Evolutionary conservation across 1,139 yeast genomes (phyloP), one percentile per base, ranked within the genome.

Genomic region (Fermentozyma sake): DNA sequence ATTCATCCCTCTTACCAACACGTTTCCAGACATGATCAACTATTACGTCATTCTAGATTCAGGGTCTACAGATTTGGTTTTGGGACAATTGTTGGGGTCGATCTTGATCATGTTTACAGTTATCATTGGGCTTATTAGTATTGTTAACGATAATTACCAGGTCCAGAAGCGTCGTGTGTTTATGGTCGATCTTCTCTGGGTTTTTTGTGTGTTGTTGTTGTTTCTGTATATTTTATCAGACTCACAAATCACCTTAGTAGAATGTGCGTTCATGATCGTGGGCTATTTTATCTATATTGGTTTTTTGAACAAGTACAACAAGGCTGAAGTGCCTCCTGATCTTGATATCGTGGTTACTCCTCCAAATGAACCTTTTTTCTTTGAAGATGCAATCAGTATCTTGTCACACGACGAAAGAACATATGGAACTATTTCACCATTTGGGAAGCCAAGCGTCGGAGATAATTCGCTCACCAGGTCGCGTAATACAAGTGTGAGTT

Each of bases 201-300:
- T 64, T 4, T 41, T 59, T 10, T 29, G 31, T 14, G 52, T 71
- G 11, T 50, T 74, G 5, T 27, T 55, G 2, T 32, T 70, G 3
- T 61, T 74, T 21, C 50, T 67, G 30, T 50, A 50, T 29, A 67
- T 76, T 27, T 41, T 77, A 9, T 50, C 59, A 4, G 83, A 77
- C 49, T 76, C 76, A 6, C 54, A 57, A 32, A 58, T 77, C 18
- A 68, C 72, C 16, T 29, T 58, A 4, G 29, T 44, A 9, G 83
- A 77, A 41, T 69, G 78, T 31, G 20, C 55, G 2, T 23, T 52
- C 1, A 68, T 77, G 76, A 46, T 66, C 1, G 10, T 41, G 3
- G 37, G 65, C 18, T 72, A 69, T 19, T 7, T 19, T n/a, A 7
- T 19, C 10, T 19, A 19, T n/a, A 7, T 19, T 7, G 11, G 11